Evolutionary conservation across 495 filamentous ascomycete species (phyloP), one percentile per base, ranked within the genome.

Genomic region (Terfezia boudieri): DNA sequence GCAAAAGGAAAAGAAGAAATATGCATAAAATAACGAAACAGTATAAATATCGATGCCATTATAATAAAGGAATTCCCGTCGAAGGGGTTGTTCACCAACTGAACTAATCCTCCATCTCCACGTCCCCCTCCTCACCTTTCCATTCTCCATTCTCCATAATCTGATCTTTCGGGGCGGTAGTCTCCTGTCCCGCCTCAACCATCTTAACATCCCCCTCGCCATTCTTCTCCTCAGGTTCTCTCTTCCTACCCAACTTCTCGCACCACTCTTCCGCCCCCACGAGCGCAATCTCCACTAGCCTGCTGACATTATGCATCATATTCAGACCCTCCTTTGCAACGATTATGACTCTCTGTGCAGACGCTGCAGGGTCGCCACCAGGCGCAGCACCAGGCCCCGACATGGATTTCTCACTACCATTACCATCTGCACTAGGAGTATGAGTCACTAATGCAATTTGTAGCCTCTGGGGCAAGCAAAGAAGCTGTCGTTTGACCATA

Each of bases 261-360:
- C 84, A 82, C 89, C 89, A 94, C 61, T 79, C 76, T 66, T 94
- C 86, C 5, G 89, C 89, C 61, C 80, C 84, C 37, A 78, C 73
- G 35, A 94, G 77, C 4, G 88, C 93, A n/a, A 80, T 77, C 60
- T 86, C 80, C 23, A 94, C 76, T 0, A 89, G 80, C 0, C 76
- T 77, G 23, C 76, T 83, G 46, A 96, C 85, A 63, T 92, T 83
- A 0, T 74, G 71, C 74, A 94, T 83, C 76, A 93, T 89, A 58
- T 92, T 83, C 22, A 96, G 72, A 2, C 85, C 84, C 65, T 94
- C 87, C 56, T 81, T 82, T 2, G 86, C 86, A 36, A 96, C 75
- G 0, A 87, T 77, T 10, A 94, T 60, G 37, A 86, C 85, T 14
- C 79, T 69, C 56, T 82, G 76, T 3, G 83, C 84, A 17, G 73